Base-by-base conservation (phyloP, 441 rosid species). In the Erodium texanum region DNA sequence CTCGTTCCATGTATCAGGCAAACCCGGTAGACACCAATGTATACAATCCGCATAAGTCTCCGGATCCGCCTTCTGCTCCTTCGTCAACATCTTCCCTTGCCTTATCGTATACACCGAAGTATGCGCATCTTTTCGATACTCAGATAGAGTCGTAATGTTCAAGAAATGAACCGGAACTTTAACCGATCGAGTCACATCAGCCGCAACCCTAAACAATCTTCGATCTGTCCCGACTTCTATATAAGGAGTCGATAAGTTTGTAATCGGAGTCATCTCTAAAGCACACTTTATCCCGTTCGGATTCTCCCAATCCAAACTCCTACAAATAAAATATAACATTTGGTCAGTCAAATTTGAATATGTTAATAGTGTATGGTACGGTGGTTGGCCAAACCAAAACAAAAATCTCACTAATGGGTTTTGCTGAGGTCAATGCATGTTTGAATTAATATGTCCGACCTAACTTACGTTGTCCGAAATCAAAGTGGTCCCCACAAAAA, bases 11-110 rank as follows among this genome's bases (percentile, higher is more conserved):
- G 80, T 80, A 61, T 86, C 90, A 1, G 88, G 90, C 10, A 86
- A 66, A 1, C 90, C 90, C 11, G 88, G 90, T n/a, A 86, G 84
- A 72, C 88, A 84, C 88, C 90, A 86, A 19, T 86, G 90, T 24
- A 78, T 63, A 70, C 90, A 86, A 66, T 86, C 90, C 1, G 87
- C 87, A 62, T 71, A 79, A 12, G 0, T 76, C 1, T 50, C 61
- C 0, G 84, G 83, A n/a, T 81, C 76, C 0, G 74, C 67, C 62
- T 63, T 77, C 58, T 80, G 84, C 74, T 78, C 78, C 1, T 27
- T 68, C 14, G 77, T 72, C 15, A 77, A 71, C 62, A 78, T 23
- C 58, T 77, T 75, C 59, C 82, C 80, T 16, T 74, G 74, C 9
- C 41, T 64, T 22, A 61, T 71, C 0, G 78, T 73, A 34, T 86